Evolutionary conservation across 257 asterid species (phyloP), one percentile per base, ranked within the genome.

Genomic region (Leonotis leonurus): DNA sequence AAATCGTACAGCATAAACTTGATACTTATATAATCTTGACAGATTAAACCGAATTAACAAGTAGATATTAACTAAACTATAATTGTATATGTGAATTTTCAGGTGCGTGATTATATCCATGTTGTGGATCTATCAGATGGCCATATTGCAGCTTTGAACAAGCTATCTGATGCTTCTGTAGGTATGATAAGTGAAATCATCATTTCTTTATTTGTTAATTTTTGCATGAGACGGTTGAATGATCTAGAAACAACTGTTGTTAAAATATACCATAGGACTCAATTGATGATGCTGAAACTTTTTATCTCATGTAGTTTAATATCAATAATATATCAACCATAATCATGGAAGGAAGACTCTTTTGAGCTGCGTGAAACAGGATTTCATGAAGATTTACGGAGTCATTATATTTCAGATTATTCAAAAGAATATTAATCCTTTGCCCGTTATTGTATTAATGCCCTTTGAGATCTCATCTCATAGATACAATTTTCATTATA

Each of bases 91-190:
- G n/a, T 46, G 45, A 6, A 20, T 56, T 69, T 62, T 57, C 82
- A 93, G 97, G 97, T 93, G 25, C 97, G 97, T 30, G 99, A 93
- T 73, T 93, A 89, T 57, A 87, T 93, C 75, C 99, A 93, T 79
- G 95, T 93, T 4, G 76, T 89, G 68, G 99, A 93, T 78, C 81
- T 93, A 71, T 95, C 97, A 35, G 95, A 93, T 43, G 99, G 99
- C 45, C 97, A 93, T 69, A 79, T 83, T 66, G 96, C 99, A 57
- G 97, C 99, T 26, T 68, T 93, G 75, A 74, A 65, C 75, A 93
- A 89, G 78, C 83, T 93, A 8, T 65, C 94, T 60, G 95, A 89
- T 68, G 81, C 94, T 75, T 79, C 96, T 45, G 74, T 85, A 70
- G 96, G 99, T 93, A 77, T 65, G 86, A 32, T 57, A 11, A 36